phyloP scores from a whole-genome alignment of 1,284 basidiomycete genomes.

The Fistulina hepatica region DNA sequence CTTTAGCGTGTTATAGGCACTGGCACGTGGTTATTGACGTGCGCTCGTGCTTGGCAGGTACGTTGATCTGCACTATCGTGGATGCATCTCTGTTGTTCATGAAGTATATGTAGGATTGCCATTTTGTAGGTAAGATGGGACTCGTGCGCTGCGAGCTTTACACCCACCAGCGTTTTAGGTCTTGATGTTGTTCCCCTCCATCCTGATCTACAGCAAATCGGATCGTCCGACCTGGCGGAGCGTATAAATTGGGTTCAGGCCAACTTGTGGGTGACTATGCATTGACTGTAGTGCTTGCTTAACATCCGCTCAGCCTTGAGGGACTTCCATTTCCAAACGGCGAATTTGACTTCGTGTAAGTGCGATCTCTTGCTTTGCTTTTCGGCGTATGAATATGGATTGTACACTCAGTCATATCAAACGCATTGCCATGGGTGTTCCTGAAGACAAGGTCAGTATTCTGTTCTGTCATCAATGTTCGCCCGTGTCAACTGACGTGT shows the following conservation, averaged over 20 bases:
- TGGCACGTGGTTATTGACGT: slow-evolving; percentile 56
- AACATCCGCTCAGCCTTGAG: slow-evolving; percentile 37
- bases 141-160: not conserved
- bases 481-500: slow-evolving; percentile 5
- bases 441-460: slow-evolving; percentile 50
- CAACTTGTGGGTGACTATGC: slow-evolving; percentile 45
- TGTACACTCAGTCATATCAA: slow-evolving; percentile 41
- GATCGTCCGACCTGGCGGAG: slow-evolving; percentile 40
- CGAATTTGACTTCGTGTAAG: slow-evolving; percentile 66
- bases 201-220: slow-evolving; percentile 54
- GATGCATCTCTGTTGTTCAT: slow-evolving; percentile 6
- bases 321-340: slow-evolving; percentile 55
- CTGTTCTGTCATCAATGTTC: slow-evolving; percentile 1
- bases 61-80: slow-evolving; percentile 20
- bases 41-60: slow-evolving; percentile 52
- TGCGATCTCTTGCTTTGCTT: slow-evolving; percentile 7
- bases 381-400: slow-evolving; percentile 3
- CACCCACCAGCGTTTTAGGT: slow-evolving; percentile 28
- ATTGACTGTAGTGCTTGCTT: slow-evolving; percentile 4
- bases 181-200: slow-evolving; percentile 59
- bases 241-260: slow-evolving; percentile 59
- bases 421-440: slow-evolving; percentile 57
- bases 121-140: slow-evolving; percentile 49
- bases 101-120: slow-evolving; percentile 27
- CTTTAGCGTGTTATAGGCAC: slow-evolving; percentile 31